Evolutionary conservation across 2,329 filamentous ascomycete genomes (phyloP).

Genomic region (Cladosporium phlei): DNA sequence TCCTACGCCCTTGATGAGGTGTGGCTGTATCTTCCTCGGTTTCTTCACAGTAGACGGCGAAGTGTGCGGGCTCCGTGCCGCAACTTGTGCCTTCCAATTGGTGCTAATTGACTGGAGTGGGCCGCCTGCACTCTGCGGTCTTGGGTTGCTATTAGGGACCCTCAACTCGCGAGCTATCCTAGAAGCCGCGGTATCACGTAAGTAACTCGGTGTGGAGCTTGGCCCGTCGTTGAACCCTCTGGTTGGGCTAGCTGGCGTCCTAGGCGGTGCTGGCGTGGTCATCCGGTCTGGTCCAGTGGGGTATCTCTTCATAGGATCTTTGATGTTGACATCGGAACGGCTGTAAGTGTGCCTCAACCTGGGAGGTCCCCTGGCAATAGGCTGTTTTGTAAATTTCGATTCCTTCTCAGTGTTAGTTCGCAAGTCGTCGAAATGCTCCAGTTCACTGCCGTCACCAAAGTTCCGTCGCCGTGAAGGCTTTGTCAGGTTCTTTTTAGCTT

Average conservation of each 20-base stretch:
- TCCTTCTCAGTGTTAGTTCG: constrained; percentile 81
- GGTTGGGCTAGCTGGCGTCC: constrained; percentile 52
- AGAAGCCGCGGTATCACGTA: constrained; percentile 62
- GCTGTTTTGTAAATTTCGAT: constrained; percentile 76
- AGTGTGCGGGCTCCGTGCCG: constrained; percentile 46
- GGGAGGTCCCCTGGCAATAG: constrained; percentile 62
- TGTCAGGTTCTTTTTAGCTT: constrained; percentile 65
- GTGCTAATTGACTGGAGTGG: constrained; percentile 50
- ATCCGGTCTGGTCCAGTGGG: constrained; percentile 39
- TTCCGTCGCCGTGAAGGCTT: constrained; percentile 65
- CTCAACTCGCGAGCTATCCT: constrained; percentile 60
- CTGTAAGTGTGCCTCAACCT: constrained; percentile 41
- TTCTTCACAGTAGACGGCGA: constrained; percentile 48
- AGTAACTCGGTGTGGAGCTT: constrained; percentile 55
- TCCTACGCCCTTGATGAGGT: constrained; percentile 80
- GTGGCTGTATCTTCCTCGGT: constrained; percentile 56
- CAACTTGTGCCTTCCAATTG: constrained; percentile 56
- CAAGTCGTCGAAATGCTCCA: constrained; percentile 91
- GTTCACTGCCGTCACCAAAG: constrained; percentile 88
- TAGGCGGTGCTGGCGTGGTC: constrained; percentile 42
- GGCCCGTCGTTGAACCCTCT: constrained; percentile 40
- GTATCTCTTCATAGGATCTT: constrained; percentile 25
- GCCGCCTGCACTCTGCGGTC: constrained; percentile 43
- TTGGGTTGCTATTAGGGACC: constrained; percentile 36
- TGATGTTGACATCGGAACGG: constrained; percentile 26